Base-by-base conservation (phyloP, 2,329 filamentous ascomycete genomes). In the Didymella sp. region DNA sequence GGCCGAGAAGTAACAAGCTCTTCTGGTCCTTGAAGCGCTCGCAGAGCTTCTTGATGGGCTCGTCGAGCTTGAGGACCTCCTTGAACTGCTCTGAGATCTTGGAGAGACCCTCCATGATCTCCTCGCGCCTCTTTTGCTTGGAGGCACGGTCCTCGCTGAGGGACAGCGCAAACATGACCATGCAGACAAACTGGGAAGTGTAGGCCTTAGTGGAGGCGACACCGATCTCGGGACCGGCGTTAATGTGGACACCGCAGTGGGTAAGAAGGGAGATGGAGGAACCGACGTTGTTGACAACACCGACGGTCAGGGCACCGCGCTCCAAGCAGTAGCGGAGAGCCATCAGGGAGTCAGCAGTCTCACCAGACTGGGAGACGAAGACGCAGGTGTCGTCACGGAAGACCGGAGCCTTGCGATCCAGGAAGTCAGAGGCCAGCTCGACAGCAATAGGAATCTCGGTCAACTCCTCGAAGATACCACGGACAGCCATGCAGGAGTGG, bases 321-420 rank as follows among this genome's bases (percentile, higher is more conserved):
- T 99, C 95, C 76, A 99, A 83, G 82, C 95, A 99, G 87, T 98
- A 98, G 71, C 93, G 89, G 64, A 99, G 88, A 62, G 95, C 95
- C 90, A 97, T 89, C 68, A 99, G 85, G 19, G 95, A 99, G 79
- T 99, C 95, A 44, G 95, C 95, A 57, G 95, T 99, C 85, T 99
- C 95, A 73, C 95, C 95, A 59, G 95, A 99, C 80, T 99, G 95
- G 8, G 95, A 99, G 64, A 99, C 95, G 76, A 99, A 99, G 58
- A 99, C 91, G 78, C 94, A 98, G 17, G 95, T 99, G 80, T 99
- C 94, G 77, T 99, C 95, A 81, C 95, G 91, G 92, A 99, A 99
- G 62, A 99, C 94, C 25, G 95, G 95, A 9, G 95, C 95, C 78
- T 96, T 86, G 78, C 95, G 88, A 78, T 99, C 95, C 57, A 99